Evolutionary conservation across 73 alveolate genomes (phyloP), one percentile per base, ranked within the genome.

Genomic region (Tetrahymena malaccensis): DNA sequence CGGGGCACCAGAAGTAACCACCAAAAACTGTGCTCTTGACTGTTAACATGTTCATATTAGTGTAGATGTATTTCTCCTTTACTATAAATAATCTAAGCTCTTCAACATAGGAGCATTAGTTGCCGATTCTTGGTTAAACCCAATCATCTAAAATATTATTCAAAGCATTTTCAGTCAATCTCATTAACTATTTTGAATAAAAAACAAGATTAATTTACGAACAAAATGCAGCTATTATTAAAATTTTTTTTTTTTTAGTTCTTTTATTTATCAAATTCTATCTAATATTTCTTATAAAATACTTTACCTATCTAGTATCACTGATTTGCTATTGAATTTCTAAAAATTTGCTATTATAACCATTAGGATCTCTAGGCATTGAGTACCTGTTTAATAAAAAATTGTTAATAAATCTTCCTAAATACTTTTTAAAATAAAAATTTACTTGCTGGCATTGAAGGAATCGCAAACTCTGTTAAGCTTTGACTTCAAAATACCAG

Each of bases 1-100:
- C 96, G 8, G 98, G 98, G 34, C 98, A 97, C 99, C 99, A 98
- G 94, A 98, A 97, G 84, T 95, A 94, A 4, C 99, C 99, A 19
- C 50, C 85, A 84, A 96, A 94, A 4, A 98, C 93, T 57, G 97
- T 85, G 31, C 96, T 94, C 95, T 96, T 97, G 10, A 84, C 43
- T 50, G 93, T 94, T 13, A 98, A 85, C 94, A 93, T 94, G 93
- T 98, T 98, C 50, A 98, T 85, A 43, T 96, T 93, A 13, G 94
- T 43, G 96, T 97, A 98, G 21, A 98, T 84, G 19, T 94, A 44
- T 94, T 96, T 97, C 93, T 98, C 99, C 94, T 98, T 98, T 84
- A 70, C 95, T 85, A 98, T 44, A 25, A 97, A 97, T 93, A 97
- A 93, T 94, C 96, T 95, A 58, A 96, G 93, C 55, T 97, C 98